These are phyloP conservation scores for Phytophthora macrochlamydospora DNA, from an alignment of 352 stramenopile genomes.

Conservation along the genomic window DNA sequence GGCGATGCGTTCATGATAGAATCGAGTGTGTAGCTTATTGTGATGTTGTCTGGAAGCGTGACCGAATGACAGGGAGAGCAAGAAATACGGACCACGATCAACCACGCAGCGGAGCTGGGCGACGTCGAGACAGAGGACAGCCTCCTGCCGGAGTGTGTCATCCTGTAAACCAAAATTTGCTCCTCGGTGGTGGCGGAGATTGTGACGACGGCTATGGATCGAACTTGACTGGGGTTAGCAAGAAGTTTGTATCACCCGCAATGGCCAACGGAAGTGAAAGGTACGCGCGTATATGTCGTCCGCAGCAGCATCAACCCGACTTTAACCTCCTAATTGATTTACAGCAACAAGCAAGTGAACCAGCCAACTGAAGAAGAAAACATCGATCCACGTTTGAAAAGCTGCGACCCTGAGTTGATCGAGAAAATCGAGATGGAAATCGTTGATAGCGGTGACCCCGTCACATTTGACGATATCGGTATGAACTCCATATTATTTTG, in stretches of 20 bases:
- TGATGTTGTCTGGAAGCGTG: conserved; percentile 26
- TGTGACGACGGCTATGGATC: conserved; percentile 31
- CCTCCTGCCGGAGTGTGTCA: conserved; percentile 61
- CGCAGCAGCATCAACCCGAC: no score
- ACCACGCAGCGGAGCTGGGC: conserved; percentile 18
- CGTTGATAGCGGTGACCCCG: conserved; percentile 90
- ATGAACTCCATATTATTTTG: background rate
- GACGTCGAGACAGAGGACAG: conserved; percentile 32
- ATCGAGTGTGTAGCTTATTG: background rate
- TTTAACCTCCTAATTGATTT: background rate
- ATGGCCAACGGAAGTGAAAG: conserved; percentile 33
- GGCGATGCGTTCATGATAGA: background rate
- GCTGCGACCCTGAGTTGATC: conserved; percentile 95
- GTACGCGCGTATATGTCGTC: background rate
- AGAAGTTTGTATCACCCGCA: conserved; percentile 76
- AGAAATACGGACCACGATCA: conserved; percentile 48
- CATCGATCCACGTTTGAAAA: conserved; percentile 93
- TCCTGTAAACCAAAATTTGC: conserved; percentile 74
- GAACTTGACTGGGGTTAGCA: conserved; percentile 51
- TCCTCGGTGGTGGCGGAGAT: conserved; percentile 48
- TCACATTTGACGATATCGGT: conserved; percentile 98
- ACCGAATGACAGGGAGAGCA: conserved; percentile 46
- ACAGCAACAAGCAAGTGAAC: conserved; percentile 21
- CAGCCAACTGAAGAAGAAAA: conserved; percentile 68
- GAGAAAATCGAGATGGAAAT: conserved; percentile 98